phyloP scores from a whole-genome alignment of 495 filamentous ascomycete genomes.

The Daldinia loculata region DNA sequence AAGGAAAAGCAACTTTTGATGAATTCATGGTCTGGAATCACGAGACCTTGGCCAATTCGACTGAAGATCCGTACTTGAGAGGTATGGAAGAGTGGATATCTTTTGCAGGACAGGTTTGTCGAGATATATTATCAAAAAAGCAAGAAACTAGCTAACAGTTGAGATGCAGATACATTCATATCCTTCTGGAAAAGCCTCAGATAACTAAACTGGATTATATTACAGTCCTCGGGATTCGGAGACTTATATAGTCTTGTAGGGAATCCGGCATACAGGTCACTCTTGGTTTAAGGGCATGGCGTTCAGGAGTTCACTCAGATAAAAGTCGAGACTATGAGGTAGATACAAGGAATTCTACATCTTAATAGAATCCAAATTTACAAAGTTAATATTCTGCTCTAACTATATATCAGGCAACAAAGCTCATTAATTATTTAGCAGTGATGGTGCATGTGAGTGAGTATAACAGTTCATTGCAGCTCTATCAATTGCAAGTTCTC shows the following conservation, averaged over 20 bases:
- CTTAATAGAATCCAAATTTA: not conserved
- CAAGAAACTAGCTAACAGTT: not conserved
- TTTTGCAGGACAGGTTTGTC: slow-evolving; percentile 68
- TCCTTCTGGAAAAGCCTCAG: not conserved
- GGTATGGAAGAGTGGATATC: slow-evolving; percentile 85
- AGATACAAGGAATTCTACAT: not conserved
- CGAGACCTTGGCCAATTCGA: slow-evolving; percentile 60
- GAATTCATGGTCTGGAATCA: slow-evolving; percentile 86
- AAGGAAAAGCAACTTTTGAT: slow-evolving; percentile 77
- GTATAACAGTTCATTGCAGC: not conserved
- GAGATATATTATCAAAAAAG: not conserved
- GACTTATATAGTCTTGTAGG: not conserved
- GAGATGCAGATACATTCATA: slow-evolving; percentile 42
- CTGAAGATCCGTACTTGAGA: slow-evolving; percentile 64
- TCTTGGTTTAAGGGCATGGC: not conserved
- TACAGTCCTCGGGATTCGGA: not conserved
- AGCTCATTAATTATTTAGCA: not conserved
- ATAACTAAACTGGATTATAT: not conserved
- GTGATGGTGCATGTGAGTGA: not conserved
- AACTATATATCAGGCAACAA: too few species aligned
- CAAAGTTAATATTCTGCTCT: not conserved
- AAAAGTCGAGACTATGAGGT: not conserved
- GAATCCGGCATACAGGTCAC: not conserved
- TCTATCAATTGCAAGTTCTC: not conserved
- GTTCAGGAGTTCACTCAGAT: not conserved